Conservation (phyloP, 768 basidiomycete genomes). For the Stropharia rugosoannulata region DNA sequence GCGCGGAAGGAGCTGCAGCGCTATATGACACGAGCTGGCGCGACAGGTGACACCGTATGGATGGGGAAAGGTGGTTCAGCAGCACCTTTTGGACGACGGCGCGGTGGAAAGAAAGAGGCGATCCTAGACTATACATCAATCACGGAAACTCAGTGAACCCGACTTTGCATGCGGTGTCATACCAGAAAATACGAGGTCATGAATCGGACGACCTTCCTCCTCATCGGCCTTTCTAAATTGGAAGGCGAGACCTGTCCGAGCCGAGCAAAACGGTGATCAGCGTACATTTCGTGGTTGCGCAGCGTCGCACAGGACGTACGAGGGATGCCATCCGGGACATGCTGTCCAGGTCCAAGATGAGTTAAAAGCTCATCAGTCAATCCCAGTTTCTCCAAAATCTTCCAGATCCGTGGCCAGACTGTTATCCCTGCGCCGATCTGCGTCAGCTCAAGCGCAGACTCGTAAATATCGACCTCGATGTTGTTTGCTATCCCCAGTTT, state of each 20-base stretch:
- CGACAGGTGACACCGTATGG: constrained; percentile 33
- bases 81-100: constrained; percentile 48
- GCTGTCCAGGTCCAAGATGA: constrained; percentile 15
- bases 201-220: constrained; percentile 22
- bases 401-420: constrained; percentile 29
- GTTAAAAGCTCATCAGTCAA: constrained; percentile 13
- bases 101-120: constrained; percentile 41
- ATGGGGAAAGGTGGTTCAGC: constrained; percentile 34
- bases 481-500: constrained; percentile 23
- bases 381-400: constrained; percentile 22
- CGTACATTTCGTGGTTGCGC: no score
- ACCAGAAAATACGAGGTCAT: constrained; percentile 27
- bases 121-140: constrained; percentile 7
- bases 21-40: constrained; percentile 43
- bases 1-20: constrained; percentile 13
- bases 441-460: constrained; percentile 33
- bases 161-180: background rate
- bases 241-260: constrained; percentile 20
- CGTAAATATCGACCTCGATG: constrained; percentile 36
- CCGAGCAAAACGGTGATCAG: no score
- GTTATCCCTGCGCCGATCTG: constrained; percentile 40
- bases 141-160: background rate
- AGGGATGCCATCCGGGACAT: constrained; percentile 14
- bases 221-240: constrained; percentile 33
- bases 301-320: constrained; percentile 3